Percentiles rank a stretch among this genome's conserved stretches.
Conservation (phyloP, 176 grass and related monocot genomes). For the Oryza meridionalis region DNA sequence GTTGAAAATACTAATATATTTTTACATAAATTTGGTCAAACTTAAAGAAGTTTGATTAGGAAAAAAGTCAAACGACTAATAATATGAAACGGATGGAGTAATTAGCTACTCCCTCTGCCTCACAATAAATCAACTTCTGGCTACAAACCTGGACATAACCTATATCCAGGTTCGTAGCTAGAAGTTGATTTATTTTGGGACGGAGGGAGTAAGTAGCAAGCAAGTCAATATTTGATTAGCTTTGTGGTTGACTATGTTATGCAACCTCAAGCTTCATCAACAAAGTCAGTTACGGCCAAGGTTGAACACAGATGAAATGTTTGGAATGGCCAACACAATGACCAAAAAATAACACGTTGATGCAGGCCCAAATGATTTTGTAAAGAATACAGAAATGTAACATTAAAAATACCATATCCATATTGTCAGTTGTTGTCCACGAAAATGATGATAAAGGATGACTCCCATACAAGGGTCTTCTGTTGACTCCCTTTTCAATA, state of each 20-base stretch:
- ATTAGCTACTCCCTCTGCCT: neutral
- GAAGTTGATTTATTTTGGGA: no score
- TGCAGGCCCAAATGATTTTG: neutral
- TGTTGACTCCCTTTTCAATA: constrained; percentile 64
- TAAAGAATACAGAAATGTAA: neutral
- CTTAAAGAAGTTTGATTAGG: no score
- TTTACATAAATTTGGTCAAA: no score
- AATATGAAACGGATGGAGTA: neutral
- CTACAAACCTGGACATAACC: no score
- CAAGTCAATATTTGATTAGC: neutral
- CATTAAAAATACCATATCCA: constrained; percentile 67
- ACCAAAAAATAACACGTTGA: neutral
- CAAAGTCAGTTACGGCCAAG: neutral
- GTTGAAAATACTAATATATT: no score
- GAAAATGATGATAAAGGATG: constrained; percentile 85
- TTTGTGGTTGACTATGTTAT: neutral
- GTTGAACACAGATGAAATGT: neutral
- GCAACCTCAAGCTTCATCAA: neutral
- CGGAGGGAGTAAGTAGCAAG: neutral
- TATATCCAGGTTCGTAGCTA: no score
- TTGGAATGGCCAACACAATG: constrained; percentile 9
- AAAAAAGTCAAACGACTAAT: no score
- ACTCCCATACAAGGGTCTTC: constrained; percentile 69
- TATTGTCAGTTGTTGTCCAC: constrained; percentile 70
- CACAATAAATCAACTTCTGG: no score